Base-by-base conservation (phyloP, 176 grass and related monocot species). In the Triticum urartu region DNA sequence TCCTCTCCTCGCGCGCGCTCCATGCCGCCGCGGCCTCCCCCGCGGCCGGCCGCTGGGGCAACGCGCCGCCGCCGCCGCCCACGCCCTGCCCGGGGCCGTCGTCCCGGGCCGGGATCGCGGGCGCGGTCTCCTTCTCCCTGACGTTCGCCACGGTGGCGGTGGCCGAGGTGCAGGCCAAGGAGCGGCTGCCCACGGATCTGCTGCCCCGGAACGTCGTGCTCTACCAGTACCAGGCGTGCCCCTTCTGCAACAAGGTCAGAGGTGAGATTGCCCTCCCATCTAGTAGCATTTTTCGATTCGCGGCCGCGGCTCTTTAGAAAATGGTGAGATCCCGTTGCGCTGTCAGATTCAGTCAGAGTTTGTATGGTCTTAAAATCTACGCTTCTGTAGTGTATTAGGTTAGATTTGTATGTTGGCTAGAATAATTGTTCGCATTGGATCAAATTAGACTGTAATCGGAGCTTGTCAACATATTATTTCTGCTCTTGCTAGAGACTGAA, bases 191-290 rank as follows among this genome's bases (percentile, higher is more conserved):
- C 28, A 15, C 56, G 14, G 88, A 95, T 85, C 88, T 90, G 30
- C 28, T 98, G 33, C 93, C 91, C 38, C 92, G 91, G 73, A 89
- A 88, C 58, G 91, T 95, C 43, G 91, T 98, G 56, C 83, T 98
- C n/a, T 98, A 98, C 85, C 95, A 98, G 81, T 98, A 98, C 77
- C 89, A 98, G 86, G 95, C 91, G 1, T 98, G 95, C 85, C 95
- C 95, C 68, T 98, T 98, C 89, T 98, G 95, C 81, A 98, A 98
- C 81, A 98, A 98, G 90, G 95, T 98, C 79, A 91, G 94, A 98
- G 95, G 93, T 98, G 68, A 84, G 80, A 18, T 79, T 11, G 3
- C 11, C 6, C 63, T 75, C 14, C 65, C 14, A 21, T 30, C 30
- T 12, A 2, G 6, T 36, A 24, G 52, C 54, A 59, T 59, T 72